phyloP scores from a whole-genome alignment of 495 filamentous ascomycete genomes.

The Penicillium riverlandense region DNA sequence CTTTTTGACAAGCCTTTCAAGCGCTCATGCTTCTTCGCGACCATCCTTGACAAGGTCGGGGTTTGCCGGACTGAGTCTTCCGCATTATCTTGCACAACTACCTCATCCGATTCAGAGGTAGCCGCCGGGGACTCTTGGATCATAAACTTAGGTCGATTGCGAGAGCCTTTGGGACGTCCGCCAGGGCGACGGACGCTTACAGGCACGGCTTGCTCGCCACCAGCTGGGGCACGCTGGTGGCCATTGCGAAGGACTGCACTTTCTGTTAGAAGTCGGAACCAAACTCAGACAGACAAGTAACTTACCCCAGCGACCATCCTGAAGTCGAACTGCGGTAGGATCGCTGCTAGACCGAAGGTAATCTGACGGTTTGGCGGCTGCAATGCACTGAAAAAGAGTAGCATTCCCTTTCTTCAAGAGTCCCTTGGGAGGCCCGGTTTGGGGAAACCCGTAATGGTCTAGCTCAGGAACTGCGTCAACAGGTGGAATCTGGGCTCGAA shows the following conservation, averaged over 20 bases:
- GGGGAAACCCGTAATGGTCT: conserved; percentile 49
- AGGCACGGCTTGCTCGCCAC: too few relatives aligned
- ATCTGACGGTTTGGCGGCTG: conserved; percentile 18
- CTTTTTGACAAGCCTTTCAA: conserved; percentile 25
- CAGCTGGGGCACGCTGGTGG: not conserved
- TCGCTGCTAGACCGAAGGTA: conserved; percentile 29
- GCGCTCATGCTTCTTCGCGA: conserved; percentile 7
- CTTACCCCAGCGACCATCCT: conserved; percentile 27
- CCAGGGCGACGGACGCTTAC: not conserved
- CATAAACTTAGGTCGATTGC: not conserved
- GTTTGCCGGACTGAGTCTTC: too few relatives aligned
- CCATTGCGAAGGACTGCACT: too few relatives aligned
- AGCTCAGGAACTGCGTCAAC: conserved; percentile 30
- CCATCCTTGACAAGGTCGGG: too few relatives aligned
- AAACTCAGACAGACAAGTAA: not conserved
- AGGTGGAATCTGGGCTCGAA: conserved; percentile 20
- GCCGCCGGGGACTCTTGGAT: not conserved
- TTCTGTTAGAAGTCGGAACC: too few relatives aligned
- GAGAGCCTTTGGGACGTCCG: not conserved
- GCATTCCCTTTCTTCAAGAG: conserved; percentile 36
- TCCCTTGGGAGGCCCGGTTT: conserved; percentile 17
- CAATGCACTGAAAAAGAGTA: conserved; percentile 39
- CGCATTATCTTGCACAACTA: too few relatives aligned
- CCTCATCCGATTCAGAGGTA: too few relatives aligned
- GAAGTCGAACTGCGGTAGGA: conserved; percentile 13